Evolutionary conservation across 1,139 yeast genomes (phyloP).

Genomic region (Scheffersomyces segobiensis): DNA sequence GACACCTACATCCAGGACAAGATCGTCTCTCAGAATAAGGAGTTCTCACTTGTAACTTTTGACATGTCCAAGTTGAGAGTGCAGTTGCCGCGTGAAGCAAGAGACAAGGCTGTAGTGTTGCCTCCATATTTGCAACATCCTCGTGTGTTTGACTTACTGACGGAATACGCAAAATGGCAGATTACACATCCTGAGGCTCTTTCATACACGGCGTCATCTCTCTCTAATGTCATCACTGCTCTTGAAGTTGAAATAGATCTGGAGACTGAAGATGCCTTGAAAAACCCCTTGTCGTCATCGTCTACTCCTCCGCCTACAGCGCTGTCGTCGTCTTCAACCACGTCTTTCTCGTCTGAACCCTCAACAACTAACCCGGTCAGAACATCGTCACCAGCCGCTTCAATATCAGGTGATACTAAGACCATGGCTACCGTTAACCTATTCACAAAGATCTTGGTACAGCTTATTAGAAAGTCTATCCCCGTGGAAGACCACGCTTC

Average conservation of each 20-base stretch:
- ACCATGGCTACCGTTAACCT: conserved; percentile 17
- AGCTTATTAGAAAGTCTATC: conserved; percentile 54
- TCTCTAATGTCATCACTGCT: conserved; percentile 57
- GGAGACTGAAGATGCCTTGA: conserved; percentile 10
- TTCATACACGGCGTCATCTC: conserved; percentile 49
- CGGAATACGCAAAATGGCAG: conserved; percentile 75
- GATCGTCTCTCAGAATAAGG: conserved; percentile 43
- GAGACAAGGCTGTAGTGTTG: conserved; percentile 69
- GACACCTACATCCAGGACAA: conserved; percentile 51
- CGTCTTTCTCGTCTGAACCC: conserved; percentile 6
- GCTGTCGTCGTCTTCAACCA: conserved; percentile 3
- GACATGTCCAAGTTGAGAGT: conserved; percentile 73
- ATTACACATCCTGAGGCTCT: conserved; percentile 58
- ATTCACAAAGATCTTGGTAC: conserved; percentile 46
- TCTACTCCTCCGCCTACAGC: conserved; percentile 9
- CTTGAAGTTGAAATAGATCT: conserved; percentile 51
- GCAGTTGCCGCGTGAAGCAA: conserved; percentile 76
- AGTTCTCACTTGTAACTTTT: conserved; percentile 67
- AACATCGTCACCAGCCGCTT: conserved; percentile 4
- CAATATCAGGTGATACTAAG: conserved; percentile 11
- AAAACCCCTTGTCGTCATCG: conserved; percentile 8
- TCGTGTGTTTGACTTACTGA: conserved; percentile 70
- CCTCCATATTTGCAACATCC: conserved; percentile 81
- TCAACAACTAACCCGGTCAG: conserved; percentile 11
- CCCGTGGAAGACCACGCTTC: conserved; percentile 53